phyloP scores from a whole-genome alignment of 2,329 filamentous ascomycete species.

The Apiospora rasikravindrae region DNA sequence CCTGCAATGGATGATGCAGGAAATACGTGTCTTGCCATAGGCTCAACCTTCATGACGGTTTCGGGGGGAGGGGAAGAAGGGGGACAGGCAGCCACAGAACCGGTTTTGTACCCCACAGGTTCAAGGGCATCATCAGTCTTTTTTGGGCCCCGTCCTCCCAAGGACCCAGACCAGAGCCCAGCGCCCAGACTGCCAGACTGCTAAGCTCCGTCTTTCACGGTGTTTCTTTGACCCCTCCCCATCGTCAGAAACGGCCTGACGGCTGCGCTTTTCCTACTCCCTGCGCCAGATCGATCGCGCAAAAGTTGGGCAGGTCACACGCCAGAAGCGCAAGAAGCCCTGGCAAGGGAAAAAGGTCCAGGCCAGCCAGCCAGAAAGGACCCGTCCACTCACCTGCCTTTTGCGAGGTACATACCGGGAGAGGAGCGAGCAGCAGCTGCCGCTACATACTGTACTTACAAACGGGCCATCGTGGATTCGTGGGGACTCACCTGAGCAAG shows the following conservation, averaged over 20 bases:
- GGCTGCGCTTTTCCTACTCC: background rate
- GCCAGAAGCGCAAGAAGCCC: constrained; percentile 5
- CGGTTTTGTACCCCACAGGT: constrained; percentile 13
- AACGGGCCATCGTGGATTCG: constrained; percentile 21
- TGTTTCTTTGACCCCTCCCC: background rate
- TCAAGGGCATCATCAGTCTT: background rate
- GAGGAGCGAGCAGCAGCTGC: background rate
- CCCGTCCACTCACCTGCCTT: background rate
- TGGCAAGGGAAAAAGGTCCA: background rate
- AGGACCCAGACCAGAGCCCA: background rate
- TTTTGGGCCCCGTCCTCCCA: background rate
- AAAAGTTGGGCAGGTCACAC: constrained; percentile 8
- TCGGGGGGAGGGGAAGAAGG: background rate
- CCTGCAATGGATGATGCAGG: constrained; percentile 11
- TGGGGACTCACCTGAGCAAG: constrained; percentile 23
- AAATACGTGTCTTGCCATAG: background rate
- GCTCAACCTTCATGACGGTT: background rate
- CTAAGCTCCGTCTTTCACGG: constrained; percentile 8
- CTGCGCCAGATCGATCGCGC: constrained; percentile 8
- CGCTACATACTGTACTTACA: background rate
- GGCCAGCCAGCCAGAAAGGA: background rate
- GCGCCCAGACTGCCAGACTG: background rate
- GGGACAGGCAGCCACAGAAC: constrained; percentile 9
- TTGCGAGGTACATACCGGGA: constrained; percentile 2
- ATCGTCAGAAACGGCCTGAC: constrained; percentile 2